These are phyloP conservation scores for Clitocybe nebularis DNA, from an alignment of 1,284 basidiomycete genomes.

Conservation along the genomic window DNA sequence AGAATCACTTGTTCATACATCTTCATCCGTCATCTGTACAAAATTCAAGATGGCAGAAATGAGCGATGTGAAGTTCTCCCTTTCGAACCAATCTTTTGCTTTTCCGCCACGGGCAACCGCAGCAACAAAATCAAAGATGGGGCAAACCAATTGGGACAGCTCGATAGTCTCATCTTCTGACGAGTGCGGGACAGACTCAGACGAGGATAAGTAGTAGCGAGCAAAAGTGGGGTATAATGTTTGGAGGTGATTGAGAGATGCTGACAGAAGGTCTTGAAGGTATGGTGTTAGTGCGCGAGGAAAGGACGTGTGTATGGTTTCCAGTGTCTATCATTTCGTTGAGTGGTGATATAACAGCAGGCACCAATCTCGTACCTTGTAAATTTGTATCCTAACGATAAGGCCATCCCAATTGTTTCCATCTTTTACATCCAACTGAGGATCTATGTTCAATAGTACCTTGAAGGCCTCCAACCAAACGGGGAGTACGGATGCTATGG, in stretches of 20 bases:
- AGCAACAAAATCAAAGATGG: conserved; percentile 80
- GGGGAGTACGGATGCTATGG: conserved; percentile 77
- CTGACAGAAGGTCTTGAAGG: conserved; percentile 56
- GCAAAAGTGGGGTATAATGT: conserved; percentile 64
- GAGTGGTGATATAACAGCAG: conserved; percentile 2
- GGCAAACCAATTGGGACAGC: conserved; percentile 70
- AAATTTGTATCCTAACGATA: conserved; percentile 73
- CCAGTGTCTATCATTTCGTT: conserved; percentile 54
- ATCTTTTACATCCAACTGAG: conserved; percentile 54
- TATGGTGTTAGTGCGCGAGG: conserved; percentile 61
- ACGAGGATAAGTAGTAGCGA: conserved; percentile 62
- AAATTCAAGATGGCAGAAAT: conserved; percentile 66
- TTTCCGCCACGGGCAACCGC: conserved; percentile 58
- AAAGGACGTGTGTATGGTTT: conserved; percentile 74
- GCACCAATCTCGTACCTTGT: conserved; percentile 51
- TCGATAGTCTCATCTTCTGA: conserved; percentile 80
- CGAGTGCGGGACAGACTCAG: conserved; percentile 51
- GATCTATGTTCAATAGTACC: conserved; percentile 67
- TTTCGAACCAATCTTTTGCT: conserved; percentile 59
- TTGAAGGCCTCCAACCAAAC: conserved; percentile 88
- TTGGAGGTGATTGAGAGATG: conserved; percentile 64
- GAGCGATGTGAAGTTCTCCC: conserved; percentile 51
- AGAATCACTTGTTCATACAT: conserved; percentile 49
- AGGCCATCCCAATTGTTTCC: conserved; percentile 73
- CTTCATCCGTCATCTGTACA: conserved; percentile 86